Percentiles rank a stretch among this genome's conserved stretches.
These are phyloP conservation scores for Herpetospermum pedunculosum DNA, from an alignment of 306 rosid genomes.

Conservation along the genomic window DNA sequence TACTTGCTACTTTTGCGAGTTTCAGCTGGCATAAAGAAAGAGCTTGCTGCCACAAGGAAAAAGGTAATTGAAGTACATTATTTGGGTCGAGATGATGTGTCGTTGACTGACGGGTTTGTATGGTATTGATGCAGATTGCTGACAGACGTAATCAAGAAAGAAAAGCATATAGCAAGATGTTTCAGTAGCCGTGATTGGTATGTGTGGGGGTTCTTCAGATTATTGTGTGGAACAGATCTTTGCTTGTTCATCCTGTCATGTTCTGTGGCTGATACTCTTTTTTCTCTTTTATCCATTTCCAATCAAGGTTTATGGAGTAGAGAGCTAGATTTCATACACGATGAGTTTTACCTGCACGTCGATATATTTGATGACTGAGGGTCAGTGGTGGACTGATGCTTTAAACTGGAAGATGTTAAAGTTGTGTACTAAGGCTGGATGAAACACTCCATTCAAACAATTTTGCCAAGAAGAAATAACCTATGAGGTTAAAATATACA, in stretches of 20 bases:
- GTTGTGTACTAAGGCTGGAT: neutral
- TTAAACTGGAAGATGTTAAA: neutral
- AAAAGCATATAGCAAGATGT: conserved; percentile 77
- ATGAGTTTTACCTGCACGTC: neutral
- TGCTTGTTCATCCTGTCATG: neutral
- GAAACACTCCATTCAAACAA: conserved; percentile 10
- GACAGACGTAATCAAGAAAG: conserved; percentile 63
- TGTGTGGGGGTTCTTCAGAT: neutral
- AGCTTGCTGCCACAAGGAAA: conserved; percentile 60
- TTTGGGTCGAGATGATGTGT: neutral
- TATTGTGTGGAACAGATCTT: neutral
- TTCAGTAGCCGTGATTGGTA: conserved; percentile 45
- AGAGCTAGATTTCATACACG: neutral
- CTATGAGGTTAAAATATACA: neutral
- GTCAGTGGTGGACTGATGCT: neutral
- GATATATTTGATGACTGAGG: neutral
- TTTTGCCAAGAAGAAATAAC: neutral
- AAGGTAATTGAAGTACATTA: conserved; percentile 24
- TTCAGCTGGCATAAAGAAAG: conserved; percentile 84
- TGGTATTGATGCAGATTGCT: conserved; percentile 38
- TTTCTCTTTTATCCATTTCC: neutral
- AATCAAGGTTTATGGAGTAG: neutral
- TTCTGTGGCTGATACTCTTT: neutral
- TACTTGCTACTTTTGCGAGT: neutral
- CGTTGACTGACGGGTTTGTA: neutral